phyloP scores from a whole-genome alignment of 2,329 filamentous ascomycete species.

The Tolypocladium tundrense region DNA sequence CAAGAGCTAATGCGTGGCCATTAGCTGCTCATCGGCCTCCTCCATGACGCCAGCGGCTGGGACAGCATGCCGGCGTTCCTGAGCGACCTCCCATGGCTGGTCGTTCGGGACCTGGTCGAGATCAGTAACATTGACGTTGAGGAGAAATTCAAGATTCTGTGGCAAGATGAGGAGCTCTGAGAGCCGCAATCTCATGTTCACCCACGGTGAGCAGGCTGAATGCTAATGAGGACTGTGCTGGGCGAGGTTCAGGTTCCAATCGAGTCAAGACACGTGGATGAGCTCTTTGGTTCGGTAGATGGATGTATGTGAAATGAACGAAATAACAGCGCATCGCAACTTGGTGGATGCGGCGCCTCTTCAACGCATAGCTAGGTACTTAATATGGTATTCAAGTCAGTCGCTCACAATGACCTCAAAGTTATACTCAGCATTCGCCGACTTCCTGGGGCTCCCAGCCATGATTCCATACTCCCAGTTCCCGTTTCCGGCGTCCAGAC shows the following conservation, averaged over 20 bases:
- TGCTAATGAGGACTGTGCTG: background rate
- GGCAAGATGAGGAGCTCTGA: background rate
- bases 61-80: background rate
- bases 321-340: background rate
- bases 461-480: background rate
- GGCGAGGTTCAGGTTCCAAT: background rate
- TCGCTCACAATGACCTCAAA: background rate
- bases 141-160: background rate
- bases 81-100: background rate
- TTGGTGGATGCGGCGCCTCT: background rate
- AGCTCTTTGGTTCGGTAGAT: too few species aligned
- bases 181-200: too few species aligned
- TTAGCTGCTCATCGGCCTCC: background rate
- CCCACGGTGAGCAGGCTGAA: background rate
- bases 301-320: background rate
- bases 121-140: background rate
- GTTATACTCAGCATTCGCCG: background rate
- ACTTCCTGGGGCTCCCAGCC: background rate
- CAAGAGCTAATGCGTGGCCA: background rate
- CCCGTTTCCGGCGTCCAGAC: background rate
- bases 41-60: background rate
- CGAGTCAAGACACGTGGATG: background rate
- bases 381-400: background rate
- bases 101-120: background rate
- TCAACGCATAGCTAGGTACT: background rate